These are phyloP conservation scores for Suillus fuscotomentosus DNA, from an alignment of 768 basidiomycete species.

Conservation along the genomic window DNA sequence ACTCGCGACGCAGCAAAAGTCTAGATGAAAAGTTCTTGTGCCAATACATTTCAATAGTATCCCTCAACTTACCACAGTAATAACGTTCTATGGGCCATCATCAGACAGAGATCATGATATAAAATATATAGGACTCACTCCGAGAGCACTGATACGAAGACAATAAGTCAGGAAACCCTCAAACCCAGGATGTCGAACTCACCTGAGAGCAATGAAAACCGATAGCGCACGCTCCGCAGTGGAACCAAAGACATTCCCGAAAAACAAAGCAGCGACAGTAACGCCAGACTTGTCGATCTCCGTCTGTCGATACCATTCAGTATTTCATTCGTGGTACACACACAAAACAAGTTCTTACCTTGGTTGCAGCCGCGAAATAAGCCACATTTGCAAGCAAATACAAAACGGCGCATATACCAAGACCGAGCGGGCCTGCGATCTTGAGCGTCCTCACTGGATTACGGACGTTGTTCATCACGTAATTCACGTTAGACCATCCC, in stretches of 20 bases:
- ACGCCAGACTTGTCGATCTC: conserved; percentile 49
- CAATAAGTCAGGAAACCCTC: neutral
- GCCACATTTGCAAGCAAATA: conserved; percentile 59
- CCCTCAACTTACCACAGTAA: conserved; percentile 27
- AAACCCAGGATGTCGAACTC: neutral
- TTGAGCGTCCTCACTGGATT: conserved; percentile 60
- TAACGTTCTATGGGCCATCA: conserved; percentile 22
- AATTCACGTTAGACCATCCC: conserved; percentile 59
- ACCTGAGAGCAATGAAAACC: conserved; percentile 59
- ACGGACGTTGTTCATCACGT: conserved; percentile 60
- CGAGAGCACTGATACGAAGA: conserved; percentile 32
- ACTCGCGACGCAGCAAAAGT: conserved; percentile 51
- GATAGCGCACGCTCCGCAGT: conserved; percentile 53
- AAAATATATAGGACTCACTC: conserved; percentile 18
- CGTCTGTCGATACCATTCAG: conserved; percentile 20
- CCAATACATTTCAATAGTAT: neutral
- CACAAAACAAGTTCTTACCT: conserved; percentile 10
- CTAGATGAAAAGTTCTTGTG: conserved; percentile 22
- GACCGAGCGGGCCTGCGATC: conserved; percentile 58
- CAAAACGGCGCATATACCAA: conserved; percentile 50
- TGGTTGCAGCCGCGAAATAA: conserved; percentile 44
- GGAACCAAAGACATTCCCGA: conserved; percentile 55
- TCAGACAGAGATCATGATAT: neutral
- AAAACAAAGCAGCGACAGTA: conserved; percentile 61
- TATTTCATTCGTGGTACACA: neutral